phyloP scores from a whole-genome alignment of 2,329 filamentous ascomycete genomes.

The Fusarium verticillioides region DNA sequence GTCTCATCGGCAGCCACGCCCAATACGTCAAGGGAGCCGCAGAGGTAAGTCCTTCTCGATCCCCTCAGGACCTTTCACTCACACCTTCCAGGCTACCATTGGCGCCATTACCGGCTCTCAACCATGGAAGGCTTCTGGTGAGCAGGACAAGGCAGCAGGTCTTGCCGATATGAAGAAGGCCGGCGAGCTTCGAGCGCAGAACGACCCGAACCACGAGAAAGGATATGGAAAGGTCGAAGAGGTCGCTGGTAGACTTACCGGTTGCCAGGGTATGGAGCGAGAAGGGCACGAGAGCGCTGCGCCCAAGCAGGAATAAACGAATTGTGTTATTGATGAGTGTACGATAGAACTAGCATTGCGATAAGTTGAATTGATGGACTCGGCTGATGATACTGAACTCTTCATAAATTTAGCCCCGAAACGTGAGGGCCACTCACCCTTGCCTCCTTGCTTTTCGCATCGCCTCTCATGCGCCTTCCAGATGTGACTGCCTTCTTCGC shows the following conservation, averaged over 20 bases:
- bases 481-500: neutral
- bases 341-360: slow-evolving; percentile 17
- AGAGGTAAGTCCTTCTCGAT: slow-evolving; percentile 60
- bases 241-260: slow-evolving; percentile 69
- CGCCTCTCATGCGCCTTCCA: neutral
- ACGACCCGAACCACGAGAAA: slow-evolving; percentile 59
- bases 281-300: slow-evolving; percentile 66
- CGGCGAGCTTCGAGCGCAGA: slow-evolving; percentile 62
- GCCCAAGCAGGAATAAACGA: slow-evolving; percentile 44
- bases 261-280: slow-evolving; percentile 76
- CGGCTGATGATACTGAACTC: neutral
- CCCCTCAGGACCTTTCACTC: neutral
- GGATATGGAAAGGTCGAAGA: slow-evolving; percentile 74
- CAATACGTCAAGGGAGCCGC: slow-evolving; percentile 76
- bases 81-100: slow-evolving; percentile 61
- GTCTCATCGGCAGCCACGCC: slow-evolving; percentile 71
- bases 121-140: slow-evolving; percentile 72
- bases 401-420: neutral
- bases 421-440: too few species aligned
- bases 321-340: neutral
- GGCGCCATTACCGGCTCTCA: slow-evolving; percentile 71
- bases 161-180: slow-evolving; percentile 72
- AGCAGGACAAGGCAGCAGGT: slow-evolving; percentile 71
- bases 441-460: neutral
- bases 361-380: neutral